Evolutionary conservation across 495 filamentous ascomycete species (phyloP).

Genomic region (Podospora bellae-mahoneyi): DNA sequence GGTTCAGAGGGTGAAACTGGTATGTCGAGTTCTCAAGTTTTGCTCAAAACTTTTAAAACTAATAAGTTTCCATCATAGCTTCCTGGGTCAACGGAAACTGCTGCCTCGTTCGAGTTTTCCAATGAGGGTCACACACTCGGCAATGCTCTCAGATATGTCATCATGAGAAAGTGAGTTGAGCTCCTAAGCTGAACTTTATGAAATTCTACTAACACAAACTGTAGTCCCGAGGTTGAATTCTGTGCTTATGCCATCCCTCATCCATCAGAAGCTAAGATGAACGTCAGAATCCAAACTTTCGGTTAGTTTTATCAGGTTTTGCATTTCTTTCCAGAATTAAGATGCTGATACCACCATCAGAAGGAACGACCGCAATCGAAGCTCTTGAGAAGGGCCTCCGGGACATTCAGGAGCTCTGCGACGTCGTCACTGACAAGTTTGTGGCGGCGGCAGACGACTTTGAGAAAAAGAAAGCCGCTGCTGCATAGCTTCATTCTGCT

Average conservation of each 20-base stretch:
- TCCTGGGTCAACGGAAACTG: constrained; percentile 65
- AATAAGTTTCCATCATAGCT: constrained; percentile 44
- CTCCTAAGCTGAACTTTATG: too few species aligned
- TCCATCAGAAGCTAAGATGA: constrained; percentile 94
- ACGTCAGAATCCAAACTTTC: constrained; percentile 92
- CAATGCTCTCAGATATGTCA: constrained; percentile 88
- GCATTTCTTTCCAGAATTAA: background rate
- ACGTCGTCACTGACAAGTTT: constrained; percentile 87
- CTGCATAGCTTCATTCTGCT: constrained; percentile 10
- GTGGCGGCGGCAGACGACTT: constrained; percentile 61
- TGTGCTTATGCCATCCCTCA: constrained; percentile 98
- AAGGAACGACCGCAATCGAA: constrained; percentile 73
- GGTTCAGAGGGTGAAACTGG: constrained; percentile 35
- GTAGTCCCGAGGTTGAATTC: constrained; percentile 89
- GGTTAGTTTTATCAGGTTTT: constrained; percentile 52
- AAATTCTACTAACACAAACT: constrained; percentile 9
- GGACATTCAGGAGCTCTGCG: constrained; percentile 85
- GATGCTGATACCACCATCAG: constrained; percentile 39
- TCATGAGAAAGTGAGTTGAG: constrained; percentile 86
- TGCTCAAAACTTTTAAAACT: constrained; percentile 5
- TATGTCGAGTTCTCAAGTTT: constrained; percentile 21
- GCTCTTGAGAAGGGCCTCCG: constrained; percentile 85
- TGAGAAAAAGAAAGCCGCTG: constrained; percentile 30
- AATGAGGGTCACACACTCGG: constrained; percentile 93
- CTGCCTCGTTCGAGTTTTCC: constrained; percentile 77